Evolutionary conservation across 2,329 filamentous ascomycete genomes (phyloP).

Genomic region (Colletotrichum viniferum): DNA sequence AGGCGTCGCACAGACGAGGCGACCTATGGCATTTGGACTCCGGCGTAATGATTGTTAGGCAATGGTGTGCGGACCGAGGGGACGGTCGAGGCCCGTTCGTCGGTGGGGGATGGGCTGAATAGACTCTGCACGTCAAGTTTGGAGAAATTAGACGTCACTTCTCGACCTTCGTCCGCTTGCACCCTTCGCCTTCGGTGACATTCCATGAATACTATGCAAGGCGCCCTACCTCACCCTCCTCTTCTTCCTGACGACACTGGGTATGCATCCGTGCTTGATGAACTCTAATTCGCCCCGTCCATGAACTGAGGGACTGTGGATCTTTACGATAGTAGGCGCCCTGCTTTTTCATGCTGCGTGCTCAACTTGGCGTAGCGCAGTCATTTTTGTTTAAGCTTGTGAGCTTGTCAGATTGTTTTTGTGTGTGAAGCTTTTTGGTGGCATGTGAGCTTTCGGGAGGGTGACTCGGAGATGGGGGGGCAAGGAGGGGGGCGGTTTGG

Average conservation of each 20-base stretch:
- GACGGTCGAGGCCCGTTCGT: background rate
- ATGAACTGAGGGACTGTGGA: background rate
- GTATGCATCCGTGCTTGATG: background rate
- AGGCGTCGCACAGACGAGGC: background rate
- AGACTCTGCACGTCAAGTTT: background rate
- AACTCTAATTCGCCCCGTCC: background rate
- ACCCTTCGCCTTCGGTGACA: background rate
- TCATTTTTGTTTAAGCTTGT: background rate
- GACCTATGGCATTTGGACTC: background rate
- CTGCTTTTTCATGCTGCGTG: background rate
- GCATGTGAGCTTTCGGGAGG: background rate
- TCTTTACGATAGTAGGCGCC: background rate
- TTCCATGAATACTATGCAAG: background rate
- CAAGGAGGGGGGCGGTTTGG: too few species aligned
- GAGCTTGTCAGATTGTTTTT: background rate
- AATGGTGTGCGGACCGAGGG: background rate
- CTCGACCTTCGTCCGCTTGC: background rate
- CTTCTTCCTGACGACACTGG: background rate
- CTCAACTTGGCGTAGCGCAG: background rate
- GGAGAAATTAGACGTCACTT: slow-evolving; percentile 5
- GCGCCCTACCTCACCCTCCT: background rate
- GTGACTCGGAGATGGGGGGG: background rate
- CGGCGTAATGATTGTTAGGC: background rate
- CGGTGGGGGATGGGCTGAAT: background rate
- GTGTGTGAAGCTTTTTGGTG: background rate